These are phyloP conservation scores for Penicillium sp. DNA, from an alignment of 2,329 filamentous ascomycete species.

Conservation along the genomic window DNA sequence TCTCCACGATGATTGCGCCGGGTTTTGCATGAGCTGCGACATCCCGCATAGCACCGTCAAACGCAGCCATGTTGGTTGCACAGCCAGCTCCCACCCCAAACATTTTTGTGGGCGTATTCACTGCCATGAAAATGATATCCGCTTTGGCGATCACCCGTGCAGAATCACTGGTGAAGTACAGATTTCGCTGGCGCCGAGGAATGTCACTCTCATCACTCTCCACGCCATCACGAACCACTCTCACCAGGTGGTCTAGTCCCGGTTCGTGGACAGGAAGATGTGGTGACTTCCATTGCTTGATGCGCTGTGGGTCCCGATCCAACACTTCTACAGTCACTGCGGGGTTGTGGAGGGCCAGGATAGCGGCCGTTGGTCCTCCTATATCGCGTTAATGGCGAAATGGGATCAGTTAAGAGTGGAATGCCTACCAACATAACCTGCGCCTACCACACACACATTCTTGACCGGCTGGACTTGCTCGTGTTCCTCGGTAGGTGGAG, in stretches of 20 bases:
- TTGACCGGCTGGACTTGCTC: slow-evolving; percentile 15
- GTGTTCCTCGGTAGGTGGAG: neutral
- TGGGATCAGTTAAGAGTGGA: neutral
- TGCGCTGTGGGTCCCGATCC: slow-evolving; percentile 65
- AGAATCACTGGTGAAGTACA: slow-evolving; percentile 72
- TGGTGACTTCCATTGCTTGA: slow-evolving; percentile 71
- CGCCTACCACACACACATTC: slow-evolving; percentile 70
- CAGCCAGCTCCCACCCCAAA: slow-evolving; percentile 68
- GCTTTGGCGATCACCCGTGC: slow-evolving; percentile 63
- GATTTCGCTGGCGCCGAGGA: slow-evolving; percentile 58
- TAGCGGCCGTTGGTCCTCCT: slow-evolving; percentile 74
- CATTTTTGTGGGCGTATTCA: slow-evolving; percentile 77
- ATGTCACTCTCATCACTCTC: slow-evolving; percentile 21
- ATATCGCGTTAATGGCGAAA: neutral
- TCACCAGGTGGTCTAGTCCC: slow-evolving; percentile 67
- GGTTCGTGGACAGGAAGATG: slow-evolving; percentile 76
- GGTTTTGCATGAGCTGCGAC: slow-evolving; percentile 66
- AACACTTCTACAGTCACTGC: slow-evolving; percentile 72
- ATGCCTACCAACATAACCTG: slow-evolving; percentile 68
- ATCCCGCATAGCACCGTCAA: slow-evolving; percentile 68
- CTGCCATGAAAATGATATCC: slow-evolving; percentile 72
- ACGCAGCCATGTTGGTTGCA: slow-evolving; percentile 70
- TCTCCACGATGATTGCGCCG: slow-evolving; percentile 76
- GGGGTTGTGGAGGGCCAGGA: slow-evolving; percentile 73
- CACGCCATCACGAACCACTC: slow-evolving; percentile 44